phyloP scores from a whole-genome alignment of 2,329 filamentous ascomycete genomes.

The Dothideomycetidae sp. region DNA sequence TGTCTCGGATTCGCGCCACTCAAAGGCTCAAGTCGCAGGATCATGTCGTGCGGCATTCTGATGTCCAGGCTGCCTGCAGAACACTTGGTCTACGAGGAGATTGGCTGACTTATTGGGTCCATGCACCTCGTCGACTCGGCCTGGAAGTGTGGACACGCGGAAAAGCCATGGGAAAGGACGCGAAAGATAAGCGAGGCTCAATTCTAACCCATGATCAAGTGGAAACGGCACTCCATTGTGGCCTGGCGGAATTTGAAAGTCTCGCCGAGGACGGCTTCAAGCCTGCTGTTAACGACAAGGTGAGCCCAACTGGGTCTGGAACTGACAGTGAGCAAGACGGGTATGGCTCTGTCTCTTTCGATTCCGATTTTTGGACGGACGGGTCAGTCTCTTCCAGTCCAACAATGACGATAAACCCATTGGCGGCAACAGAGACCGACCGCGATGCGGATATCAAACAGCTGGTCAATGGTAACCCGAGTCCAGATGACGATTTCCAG shows the following conservation, averaged over 20 bases:
- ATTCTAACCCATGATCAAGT: conserved; percentile 27
- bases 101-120: conserved; percentile 37
- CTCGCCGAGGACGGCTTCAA: not conserved
- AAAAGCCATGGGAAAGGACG: not conserved
- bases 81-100: conserved; percentile 38
- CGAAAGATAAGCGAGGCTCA: not conserved
- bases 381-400: no score
- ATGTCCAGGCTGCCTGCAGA: conserved; percentile 41
- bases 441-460: no score
- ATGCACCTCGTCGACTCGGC: conserved; percentile 37
- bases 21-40: conserved; percentile 19
- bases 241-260: not conserved
- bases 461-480: no score
- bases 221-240: conserved; percentile 25
- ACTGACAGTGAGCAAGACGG: conserved; percentile 24
- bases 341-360: conserved; percentile 27
- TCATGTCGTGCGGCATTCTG: conserved; percentile 20
- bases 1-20: conserved; percentile 48
- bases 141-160: conserved; percentile 32
- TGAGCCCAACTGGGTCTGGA: no score
- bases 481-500: no score
- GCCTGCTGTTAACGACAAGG: not conserved
- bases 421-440: no score
- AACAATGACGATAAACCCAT: no score
- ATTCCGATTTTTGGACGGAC: conserved; percentile 21